These are phyloP conservation scores for Furcasterigmium sp. DNA, from an alignment of 2,329 filamentous ascomycete species.

Conservation along the genomic window DNA sequence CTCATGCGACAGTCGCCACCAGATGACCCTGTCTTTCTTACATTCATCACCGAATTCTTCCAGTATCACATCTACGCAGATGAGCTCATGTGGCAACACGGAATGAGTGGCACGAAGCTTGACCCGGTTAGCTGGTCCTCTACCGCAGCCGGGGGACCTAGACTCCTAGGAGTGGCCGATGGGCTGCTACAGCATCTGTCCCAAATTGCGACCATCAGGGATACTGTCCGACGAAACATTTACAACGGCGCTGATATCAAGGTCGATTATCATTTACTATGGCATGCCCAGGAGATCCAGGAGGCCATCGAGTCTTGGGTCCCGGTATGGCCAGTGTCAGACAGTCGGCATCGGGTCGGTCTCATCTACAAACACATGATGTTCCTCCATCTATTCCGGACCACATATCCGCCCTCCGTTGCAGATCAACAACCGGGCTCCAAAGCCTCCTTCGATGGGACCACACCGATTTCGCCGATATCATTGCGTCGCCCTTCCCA, in stretches of 20 bases:
- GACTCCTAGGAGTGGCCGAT: slow-evolving; percentile 76
- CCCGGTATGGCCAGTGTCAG: slow-evolving; percentile 54
- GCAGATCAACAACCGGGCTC: slow-evolving; percentile 8
- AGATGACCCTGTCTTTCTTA: slow-evolving; percentile 58
- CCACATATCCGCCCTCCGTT: slow-evolving; percentile 48
- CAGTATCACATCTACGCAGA: slow-evolving; percentile 74
- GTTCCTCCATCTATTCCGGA: slow-evolving; percentile 59
- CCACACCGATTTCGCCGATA: slow-evolving; percentile 9
- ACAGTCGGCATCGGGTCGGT: slow-evolving; percentile 50
- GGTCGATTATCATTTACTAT: slow-evolving; percentile 69
- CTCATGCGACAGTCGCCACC: slow-evolving; percentile 61
- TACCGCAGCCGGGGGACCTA: slow-evolving; percentile 38
- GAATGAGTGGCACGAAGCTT: slow-evolving; percentile 27
- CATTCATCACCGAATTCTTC: slow-evolving; percentile 71
- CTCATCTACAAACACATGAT: slow-evolving; percentile 61
- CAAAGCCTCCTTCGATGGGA: slow-evolving; percentile 12
- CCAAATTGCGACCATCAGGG: slow-evolving; percentile 72
- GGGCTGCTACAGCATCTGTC: slow-evolving; percentile 75
- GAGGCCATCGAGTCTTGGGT: slow-evolving; percentile 69
- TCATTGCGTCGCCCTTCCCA: slow-evolving; percentile 12
- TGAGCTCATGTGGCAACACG: slow-evolving; percentile 49
- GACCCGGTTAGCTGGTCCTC: slow-evolving; percentile 38
- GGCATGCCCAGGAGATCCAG: slow-evolving; percentile 71
- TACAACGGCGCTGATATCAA: slow-evolving; percentile 56
- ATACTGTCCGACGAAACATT: slow-evolving; percentile 67